Evolutionary conservation across 208 protist species (phyloP).

Genomic region (Trypanosoma vivax): DNA sequence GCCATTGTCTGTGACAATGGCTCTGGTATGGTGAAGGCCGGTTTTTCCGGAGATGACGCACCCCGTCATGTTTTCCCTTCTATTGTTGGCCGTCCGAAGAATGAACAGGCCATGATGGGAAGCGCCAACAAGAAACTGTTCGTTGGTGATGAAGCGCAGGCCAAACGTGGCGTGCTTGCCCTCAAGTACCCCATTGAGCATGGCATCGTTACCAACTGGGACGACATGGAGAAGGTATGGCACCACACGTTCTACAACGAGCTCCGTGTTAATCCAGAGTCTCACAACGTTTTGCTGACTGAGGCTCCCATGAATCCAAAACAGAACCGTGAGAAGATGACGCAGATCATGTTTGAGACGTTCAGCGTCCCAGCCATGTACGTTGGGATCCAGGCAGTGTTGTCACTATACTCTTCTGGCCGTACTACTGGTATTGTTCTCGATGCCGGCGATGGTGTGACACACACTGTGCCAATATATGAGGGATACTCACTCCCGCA

Average conservation of each 20-base stretch:
- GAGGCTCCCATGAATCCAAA: slow-evolving; percentile 92
- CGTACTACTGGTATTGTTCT: slow-evolving; percentile 91
- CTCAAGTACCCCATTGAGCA: slow-evolving; percentile 94
- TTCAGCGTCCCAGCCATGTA: slow-evolving; percentile 89
- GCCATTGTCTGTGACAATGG: slow-evolving; percentile 86
- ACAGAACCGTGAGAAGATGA: slow-evolving; percentile 93
- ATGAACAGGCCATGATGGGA: slow-evolving; percentile 92
- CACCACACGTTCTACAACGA: slow-evolving; percentile 99
- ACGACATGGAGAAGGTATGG: slow-evolving; percentile 98
- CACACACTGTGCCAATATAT: slow-evolving; percentile 91
- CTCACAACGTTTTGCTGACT: slow-evolving; percentile 94
- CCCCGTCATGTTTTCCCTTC: slow-evolving; percentile 95
- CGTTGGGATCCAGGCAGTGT: slow-evolving; percentile 94
- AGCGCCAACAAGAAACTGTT: slow-evolving; percentile 93
- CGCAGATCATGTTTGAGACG: slow-evolving; percentile 93
- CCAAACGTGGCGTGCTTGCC: slow-evolving; percentile 90
- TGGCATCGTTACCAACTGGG: slow-evolving; percentile 97
- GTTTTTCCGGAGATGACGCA: slow-evolving; percentile 96
- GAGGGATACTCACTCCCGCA: slow-evolving; percentile 90
- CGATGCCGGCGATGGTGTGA: slow-evolving; percentile 91
- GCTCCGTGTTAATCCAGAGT: slow-evolving; percentile 95
- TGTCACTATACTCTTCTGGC: slow-evolving; percentile 92
- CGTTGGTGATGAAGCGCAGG: slow-evolving; percentile 93
- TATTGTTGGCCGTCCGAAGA: slow-evolving; percentile 94
- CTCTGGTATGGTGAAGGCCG: slow-evolving; percentile 91